phyloP scores from a whole-genome alignment of 2,329 filamentous ascomycete species.

The Hypoxylon sp. region DNA sequence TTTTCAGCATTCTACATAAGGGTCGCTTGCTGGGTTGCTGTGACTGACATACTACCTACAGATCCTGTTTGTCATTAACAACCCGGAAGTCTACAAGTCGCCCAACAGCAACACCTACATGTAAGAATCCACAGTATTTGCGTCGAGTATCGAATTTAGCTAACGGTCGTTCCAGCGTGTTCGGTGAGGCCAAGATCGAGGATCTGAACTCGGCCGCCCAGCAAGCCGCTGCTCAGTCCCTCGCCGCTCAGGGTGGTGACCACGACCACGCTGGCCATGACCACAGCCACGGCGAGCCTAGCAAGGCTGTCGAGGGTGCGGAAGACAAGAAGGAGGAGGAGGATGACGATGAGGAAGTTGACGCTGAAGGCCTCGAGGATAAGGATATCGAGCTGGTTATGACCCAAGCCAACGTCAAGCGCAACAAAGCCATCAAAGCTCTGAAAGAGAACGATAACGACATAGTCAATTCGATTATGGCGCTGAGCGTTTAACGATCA shows the following conservation, averaged over 20 bases:
- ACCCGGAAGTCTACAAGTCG: slow-evolving; percentile 99
- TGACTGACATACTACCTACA: slow-evolving; percentile 55
- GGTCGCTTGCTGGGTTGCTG: neutral
- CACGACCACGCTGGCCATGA: slow-evolving; percentile 72
- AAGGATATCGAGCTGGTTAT: slow-evolving; percentile 99
- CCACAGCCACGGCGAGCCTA: slow-evolving; percentile 78
- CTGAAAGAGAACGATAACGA: slow-evolving; percentile 99
- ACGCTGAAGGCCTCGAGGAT: slow-evolving; percentile 92
- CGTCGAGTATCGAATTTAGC: slow-evolving; percentile 5
- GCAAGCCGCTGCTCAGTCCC: slow-evolving; percentile 94
- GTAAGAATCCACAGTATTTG: slow-evolving; percentile 68
- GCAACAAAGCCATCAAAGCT: slow-evolving; percentile 99
- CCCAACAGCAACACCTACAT: slow-evolving; percentile 99
- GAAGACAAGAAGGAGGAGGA: slow-evolving; percentile 82
- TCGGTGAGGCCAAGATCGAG: slow-evolving; percentile 99
- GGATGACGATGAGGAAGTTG: slow-evolving; percentile 95
- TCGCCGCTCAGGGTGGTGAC: slow-evolving; percentile 79
- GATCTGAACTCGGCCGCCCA: slow-evolving; percentile 99
- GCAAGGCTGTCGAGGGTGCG: slow-evolving; percentile 70
- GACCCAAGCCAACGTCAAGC: slow-evolving; percentile 95
- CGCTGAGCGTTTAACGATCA: slow-evolving; percentile 80
- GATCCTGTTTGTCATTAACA: slow-evolving; percentile 99
- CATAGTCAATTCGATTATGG: slow-evolving; percentile 99
- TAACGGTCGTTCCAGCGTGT: slow-evolving; percentile 75
- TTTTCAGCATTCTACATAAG: neutral